A percentile compares a stretch with the other conserved stretches of the same genome.
phyloP scores from a whole-genome alignment of 768 basidiomycete genomes.

The Sarcodon aspratus region DNA sequence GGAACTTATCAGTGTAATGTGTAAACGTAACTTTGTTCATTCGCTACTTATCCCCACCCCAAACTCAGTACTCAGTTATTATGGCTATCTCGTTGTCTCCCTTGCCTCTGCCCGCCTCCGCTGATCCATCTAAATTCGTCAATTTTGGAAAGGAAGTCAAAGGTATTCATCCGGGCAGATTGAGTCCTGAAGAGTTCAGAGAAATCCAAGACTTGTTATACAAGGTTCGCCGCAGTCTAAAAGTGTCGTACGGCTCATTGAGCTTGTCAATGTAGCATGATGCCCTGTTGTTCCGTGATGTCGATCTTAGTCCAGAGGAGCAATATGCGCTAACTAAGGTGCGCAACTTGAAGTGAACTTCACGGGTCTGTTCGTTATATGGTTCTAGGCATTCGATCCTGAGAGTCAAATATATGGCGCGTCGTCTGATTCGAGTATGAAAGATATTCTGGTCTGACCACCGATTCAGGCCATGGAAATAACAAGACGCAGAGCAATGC shows the following conservation, averaged over 20 bases:
- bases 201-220: conserved; percentile 67
- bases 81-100: conserved; percentile 64
- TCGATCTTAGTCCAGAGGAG: conserved; percentile 62
- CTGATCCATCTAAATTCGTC: conserved; percentile 52
- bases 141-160: conserved; percentile 72
- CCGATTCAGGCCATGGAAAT: conserved; percentile 46
- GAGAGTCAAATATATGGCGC: conserved; percentile 49
- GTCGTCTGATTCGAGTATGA: too few species aligned
- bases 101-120: conserved; percentile 62
- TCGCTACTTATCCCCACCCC: too few species aligned
- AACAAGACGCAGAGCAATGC: conserved; percentile 68
- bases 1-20: too few species aligned
- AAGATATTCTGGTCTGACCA: too few species aligned
- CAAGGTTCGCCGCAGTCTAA: conserved; percentile 35
- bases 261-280: conserved; percentile 36
- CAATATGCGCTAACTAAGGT: conserved; percentile 84
- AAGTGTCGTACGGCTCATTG: neutral
- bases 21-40: too few species aligned
- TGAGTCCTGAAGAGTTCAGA: conserved; percentile 49
- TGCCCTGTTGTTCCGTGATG: conserved; percentile 64
- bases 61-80: too few species aligned
- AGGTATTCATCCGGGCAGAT: conserved; percentile 54
- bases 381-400: conserved; percentile 67
- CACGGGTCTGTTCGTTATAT: neutral
- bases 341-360: conserved; percentile 8